Conservation (phyloP, 768 basidiomycete species). For the Terana coerulea region DNA sequence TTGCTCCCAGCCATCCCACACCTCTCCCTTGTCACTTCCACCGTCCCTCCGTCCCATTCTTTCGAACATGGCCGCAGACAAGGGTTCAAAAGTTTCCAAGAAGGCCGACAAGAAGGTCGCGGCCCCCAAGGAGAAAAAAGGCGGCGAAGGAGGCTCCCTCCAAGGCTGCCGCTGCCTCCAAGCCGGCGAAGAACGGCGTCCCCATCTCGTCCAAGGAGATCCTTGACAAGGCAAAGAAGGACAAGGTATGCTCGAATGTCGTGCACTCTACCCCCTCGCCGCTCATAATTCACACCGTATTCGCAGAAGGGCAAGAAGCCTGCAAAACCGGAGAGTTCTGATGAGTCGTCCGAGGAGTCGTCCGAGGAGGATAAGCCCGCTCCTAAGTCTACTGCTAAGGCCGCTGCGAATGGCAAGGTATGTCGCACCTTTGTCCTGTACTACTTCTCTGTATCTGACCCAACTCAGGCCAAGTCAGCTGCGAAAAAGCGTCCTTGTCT, state of each 20-base stretch:
- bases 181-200: conserved; percentile 20
- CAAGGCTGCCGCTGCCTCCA: conserved; percentile 27
- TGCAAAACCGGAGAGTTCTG: conserved; percentile 32
- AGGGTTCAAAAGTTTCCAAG: conserved; percentile 25
- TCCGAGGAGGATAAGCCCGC: conserved; percentile 18
- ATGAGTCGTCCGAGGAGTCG: conserved; percentile 23
- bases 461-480: conserved; percentile 39
- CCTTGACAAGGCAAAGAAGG: conserved; percentile 38
- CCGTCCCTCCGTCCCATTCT: conserved; percentile 10
- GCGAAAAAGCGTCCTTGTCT: conserved; percentile 17
- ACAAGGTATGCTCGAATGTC: conserved; percentile 26
- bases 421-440: background rate
- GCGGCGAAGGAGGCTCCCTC: conserved; percentile 24
- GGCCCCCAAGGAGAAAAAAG: conserved; percentile 34
- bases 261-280: background rate
- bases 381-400: conserved; percentile 27
- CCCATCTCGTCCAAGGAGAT: conserved; percentile 40
- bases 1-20: conserved; percentile 14
- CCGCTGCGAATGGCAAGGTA: conserved; percentile 21
- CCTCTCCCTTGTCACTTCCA: conserved; percentile 10
- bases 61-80: conserved; percentile 30
- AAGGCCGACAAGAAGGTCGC: conserved; percentile 36
- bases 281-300: background rate
- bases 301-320: conserved; percentile 9
- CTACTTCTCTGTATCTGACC: background rate